These are phyloP conservation scores for Ustilago shanxiensis DNA, from an alignment of 1,284 basidiomycete genomes.

Conservation along the genomic window DNA sequence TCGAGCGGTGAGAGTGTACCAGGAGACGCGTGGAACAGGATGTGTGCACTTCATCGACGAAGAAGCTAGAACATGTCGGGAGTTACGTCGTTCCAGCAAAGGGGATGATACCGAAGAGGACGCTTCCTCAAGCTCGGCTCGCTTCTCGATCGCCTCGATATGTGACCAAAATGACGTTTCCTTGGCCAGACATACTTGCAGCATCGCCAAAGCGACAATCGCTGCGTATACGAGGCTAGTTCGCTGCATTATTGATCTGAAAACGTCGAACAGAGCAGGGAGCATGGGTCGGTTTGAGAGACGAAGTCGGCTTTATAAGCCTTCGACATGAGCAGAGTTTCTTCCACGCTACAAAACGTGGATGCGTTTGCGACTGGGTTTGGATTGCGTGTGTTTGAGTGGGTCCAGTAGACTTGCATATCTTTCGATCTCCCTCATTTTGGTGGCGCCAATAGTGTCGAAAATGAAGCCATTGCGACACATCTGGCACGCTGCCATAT, in stretches of 20 bases:
- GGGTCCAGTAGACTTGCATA: too few relatives aligned
- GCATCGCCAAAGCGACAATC: neutral
- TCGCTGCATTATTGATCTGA: neutral
- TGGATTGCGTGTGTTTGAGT: too few relatives aligned
- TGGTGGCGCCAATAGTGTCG: neutral
- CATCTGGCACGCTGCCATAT: too few relatives aligned
- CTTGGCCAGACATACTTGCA: conserved; percentile 5
- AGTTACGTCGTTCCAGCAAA: neutral
- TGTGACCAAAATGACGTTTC: conserved; percentile 24
- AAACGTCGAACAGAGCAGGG: neutral
- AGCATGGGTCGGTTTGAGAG: neutral
- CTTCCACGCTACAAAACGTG: neutral
- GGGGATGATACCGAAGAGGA: neutral
- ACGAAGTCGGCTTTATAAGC: neutral
- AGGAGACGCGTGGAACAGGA: conserved; percentile 34
- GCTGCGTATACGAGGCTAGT: neutral
- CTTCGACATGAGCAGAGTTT: neutral
- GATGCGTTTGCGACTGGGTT: neutral
- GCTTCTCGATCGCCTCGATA: conserved; percentile 14
- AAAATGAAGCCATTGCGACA: too few relatives aligned
- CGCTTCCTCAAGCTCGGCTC: neutral
- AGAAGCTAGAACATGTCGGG: neutral
- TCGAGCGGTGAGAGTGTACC: conserved; percentile 18
- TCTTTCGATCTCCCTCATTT: too few relatives aligned
- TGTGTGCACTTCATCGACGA: conserved; percentile 34